These are phyloP conservation scores for Cryphonectria nitschkei DNA, from an alignment of 2,329 filamentous ascomycete species.

Conservation along the genomic window DNA sequence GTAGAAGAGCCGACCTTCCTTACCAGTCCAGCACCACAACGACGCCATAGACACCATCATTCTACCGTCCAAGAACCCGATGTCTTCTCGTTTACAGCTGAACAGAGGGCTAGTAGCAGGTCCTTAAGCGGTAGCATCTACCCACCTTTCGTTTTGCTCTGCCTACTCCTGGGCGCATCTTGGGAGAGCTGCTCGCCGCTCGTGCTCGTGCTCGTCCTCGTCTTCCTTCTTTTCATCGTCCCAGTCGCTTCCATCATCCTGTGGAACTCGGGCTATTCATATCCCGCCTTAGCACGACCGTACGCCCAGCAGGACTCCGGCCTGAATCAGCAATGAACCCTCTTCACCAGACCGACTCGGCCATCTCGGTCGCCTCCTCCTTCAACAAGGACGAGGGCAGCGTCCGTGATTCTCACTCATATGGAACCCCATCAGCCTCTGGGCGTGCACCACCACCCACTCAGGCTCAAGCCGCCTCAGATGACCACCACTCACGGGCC, in stretches of 20 bases:
- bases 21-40: neutral
- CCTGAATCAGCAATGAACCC: constrained; percentile 24
- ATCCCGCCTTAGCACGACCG: neutral
- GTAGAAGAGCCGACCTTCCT: neutral
- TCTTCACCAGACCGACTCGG: constrained; percentile 29
- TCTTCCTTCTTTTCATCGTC: no score
- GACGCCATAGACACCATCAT: neutral
- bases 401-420: constrained; percentile 4
- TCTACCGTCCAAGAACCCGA: neutral
- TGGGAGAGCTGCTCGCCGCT: no score
- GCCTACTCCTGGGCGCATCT: no score
- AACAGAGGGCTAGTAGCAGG: neutral
- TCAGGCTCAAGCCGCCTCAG: constrained; percentile 5
- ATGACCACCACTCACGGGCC: neutral
- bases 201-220: neutral
- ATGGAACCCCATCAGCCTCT: neutral
- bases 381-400: constrained; percentile 13
- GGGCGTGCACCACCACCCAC: neutral
- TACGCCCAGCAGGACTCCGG: neutral
- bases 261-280: neutral
- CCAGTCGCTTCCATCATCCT: neutral
- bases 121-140: neutral
- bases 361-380: constrained; percentile 28
- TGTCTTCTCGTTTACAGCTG: neutral
- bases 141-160: neutral